phyloP scores from a whole-genome alignment of 2,329 filamentous ascomycete genomes.

The Zymoseptoria brevis region DNA sequence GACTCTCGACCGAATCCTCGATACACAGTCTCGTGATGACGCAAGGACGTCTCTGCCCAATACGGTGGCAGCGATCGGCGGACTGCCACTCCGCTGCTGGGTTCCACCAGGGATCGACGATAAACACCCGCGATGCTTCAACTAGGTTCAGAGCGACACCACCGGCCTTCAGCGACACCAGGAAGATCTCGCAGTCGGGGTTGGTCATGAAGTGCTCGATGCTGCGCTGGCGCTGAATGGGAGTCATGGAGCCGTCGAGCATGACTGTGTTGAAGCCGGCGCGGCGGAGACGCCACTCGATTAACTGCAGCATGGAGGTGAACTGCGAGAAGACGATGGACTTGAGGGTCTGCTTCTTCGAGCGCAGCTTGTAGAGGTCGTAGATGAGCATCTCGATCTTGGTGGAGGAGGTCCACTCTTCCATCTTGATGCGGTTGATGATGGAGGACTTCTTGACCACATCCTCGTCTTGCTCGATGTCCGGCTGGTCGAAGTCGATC shows the following conservation, averaged over 20 bases:
- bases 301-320: constrained; percentile 92
- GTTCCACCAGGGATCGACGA: constrained; percentile 99
- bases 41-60: constrained; percentile 88
- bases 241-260: constrained; percentile 96
- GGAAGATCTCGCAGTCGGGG: constrained; percentile 85
- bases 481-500: constrained; percentile 90
- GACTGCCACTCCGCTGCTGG: constrained; percentile 99
- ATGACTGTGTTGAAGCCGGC: constrained; percentile 98
- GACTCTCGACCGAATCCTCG: constrained; percentile 91
- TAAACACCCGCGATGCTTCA: constrained; percentile 78
- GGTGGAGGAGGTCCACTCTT: constrained; percentile 95
- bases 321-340: constrained; percentile 98
- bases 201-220: constrained; percentile 98
- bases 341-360: constrained; percentile 88
- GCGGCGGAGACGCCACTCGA: constrained; percentile 90
- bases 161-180: constrained; percentile 92
- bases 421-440: constrained; percentile 98
- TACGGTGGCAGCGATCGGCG: constrained; percentile 77
- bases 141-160: constrained; percentile 83
- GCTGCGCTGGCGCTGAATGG: constrained; percentile 81
- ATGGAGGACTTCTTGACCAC: constrained; percentile 91
- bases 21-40: constrained; percentile 92
- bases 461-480: constrained; percentile 84
- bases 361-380: constrained; percentile 83
- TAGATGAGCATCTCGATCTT: constrained; percentile 97